Evolutionary conservation across 2,329 filamentous ascomycete genomes (phyloP), one percentile per base, ranked within the genome.

Genomic region (Beauveria sp.): DNA sequence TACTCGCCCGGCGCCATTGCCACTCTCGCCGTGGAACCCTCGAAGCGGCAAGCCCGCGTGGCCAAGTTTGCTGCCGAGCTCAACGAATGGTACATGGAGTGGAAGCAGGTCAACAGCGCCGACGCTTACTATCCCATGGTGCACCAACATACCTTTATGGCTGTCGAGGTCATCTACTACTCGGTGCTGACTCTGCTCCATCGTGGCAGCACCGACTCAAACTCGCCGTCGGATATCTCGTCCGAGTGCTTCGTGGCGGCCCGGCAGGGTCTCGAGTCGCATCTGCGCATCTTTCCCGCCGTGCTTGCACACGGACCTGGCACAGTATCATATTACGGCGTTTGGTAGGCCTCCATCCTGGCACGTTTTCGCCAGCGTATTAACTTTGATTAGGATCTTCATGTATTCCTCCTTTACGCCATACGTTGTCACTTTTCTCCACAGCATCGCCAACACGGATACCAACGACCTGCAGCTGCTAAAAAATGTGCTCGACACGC

Each of bases 321-420:
- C 2, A 62, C 66, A 2, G 31, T 66, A 10, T 64, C 64, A 5
- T 59, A 55, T 14, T 67, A 67, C n/a, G 64, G 65, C 12, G 57
- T 66, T n/a, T 67, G 65, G 66, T 67, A 64, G n/a, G 53, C 43
- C 3, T 20, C 16, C 2, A 12, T 8, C 52, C 9, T 26, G 16
- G 8, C 28, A 6, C 12, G 7, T 62, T 2, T 38, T 20, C 2
- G 2, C 22, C 5, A 16, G 8, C 2, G 14, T 42, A n/a, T 24
- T 53, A 5, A 56, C 18, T 18, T 22, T 8, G 24, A 8, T 7
- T 14, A 67, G 66, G 66, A 66, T 66, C n/a, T 63, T 66, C 18
- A 61, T 66, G 38, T 65, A 65, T n/a, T 65, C 64, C 3, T 67
- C 66, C 5, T 67, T 66, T n/a, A 66, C 66, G 5, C 66, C 66